phyloP scores from a whole-genome alignment of 805 yeast genomes.

The Pichia kluyveri region DNA sequence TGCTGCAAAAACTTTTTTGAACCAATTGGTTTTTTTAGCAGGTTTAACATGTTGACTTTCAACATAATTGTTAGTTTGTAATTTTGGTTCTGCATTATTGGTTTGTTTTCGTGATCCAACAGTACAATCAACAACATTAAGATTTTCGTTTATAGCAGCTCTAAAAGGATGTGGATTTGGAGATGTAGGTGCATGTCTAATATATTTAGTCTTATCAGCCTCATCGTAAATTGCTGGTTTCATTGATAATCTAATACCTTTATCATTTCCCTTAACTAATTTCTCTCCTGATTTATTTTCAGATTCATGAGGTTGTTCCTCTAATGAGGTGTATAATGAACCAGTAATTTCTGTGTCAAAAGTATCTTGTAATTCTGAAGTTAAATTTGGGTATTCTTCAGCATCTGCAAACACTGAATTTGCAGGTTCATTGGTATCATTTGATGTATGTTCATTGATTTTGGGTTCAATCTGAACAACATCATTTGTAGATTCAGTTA shows the following conservation, averaged over 20 bases:
- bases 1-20: conserved; percentile 12
- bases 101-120: too few species aligned
- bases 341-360: conserved; percentile 5
- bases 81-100: neutral
- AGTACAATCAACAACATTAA: neutral
- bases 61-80: too few species aligned
- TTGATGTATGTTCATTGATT: neutral
- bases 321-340: conserved; percentile 4
- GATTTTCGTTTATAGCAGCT: neutral
- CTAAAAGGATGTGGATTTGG: neutral
- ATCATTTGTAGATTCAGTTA: conserved; percentile 20
- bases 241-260: neutral
- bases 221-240: neutral
- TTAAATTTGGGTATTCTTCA: conserved; percentile 13
- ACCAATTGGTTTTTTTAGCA: conserved; percentile 14
- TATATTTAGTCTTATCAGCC: too few species aligned
- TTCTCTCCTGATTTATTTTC: too few species aligned
- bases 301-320: neutral
- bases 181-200: neutral
- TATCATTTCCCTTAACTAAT: neutral
- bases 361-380: conserved; percentile 7
- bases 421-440: neutral
- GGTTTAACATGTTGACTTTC: neutral
- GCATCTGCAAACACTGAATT: conserved; percentile 23
- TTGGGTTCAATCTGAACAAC: neutral